Evolutionary conservation across 1,284 basidiomycete species (phyloP).

Genomic region (Cutaneotrichosporon cavernicola): DNA sequence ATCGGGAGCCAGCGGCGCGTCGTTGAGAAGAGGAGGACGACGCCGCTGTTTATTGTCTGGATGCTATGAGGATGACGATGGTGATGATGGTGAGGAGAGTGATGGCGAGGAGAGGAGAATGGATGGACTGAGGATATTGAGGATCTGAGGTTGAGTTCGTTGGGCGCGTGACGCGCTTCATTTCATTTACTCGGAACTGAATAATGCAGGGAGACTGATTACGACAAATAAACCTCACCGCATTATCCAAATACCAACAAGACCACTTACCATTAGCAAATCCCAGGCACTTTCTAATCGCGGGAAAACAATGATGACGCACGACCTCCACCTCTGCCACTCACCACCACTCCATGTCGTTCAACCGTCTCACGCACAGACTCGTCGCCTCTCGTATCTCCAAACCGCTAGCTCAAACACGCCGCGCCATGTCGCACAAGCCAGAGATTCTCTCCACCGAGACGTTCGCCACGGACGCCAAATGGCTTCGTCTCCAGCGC

Average conservation of each 20-base stretch:
- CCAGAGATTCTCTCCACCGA: slow-evolving; percentile 33
- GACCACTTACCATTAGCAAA: neutral
- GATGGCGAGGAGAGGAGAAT: neutral
- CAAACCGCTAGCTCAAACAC: neutral
- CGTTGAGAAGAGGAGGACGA: neutral
- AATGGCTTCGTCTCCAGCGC: slow-evolving; percentile 50
- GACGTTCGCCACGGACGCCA: slow-evolving; percentile 42
- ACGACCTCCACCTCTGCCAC: neutral
- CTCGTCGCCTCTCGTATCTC: neutral
- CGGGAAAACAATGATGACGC: neutral
- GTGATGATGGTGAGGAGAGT: neutral
- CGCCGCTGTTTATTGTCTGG: neutral
- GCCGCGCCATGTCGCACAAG: slow-evolving; percentile 7
- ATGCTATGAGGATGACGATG: neutral
- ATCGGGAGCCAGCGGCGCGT: neutral
- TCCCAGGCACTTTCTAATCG: neutral
- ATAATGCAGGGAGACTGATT: neutral
- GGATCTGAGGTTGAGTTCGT: neutral
- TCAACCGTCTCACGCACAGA: neutral
- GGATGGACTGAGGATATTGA: neutral
- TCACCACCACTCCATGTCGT: neutral
- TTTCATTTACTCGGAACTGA: neutral
- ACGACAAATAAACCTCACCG: neutral
- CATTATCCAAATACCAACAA: neutral
- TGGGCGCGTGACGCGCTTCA: neutral